These are phyloP conservation scores for Venturia nashicola DNA, from an alignment of 2,329 filamentous ascomycete species.

Conservation along the genomic window DNA sequence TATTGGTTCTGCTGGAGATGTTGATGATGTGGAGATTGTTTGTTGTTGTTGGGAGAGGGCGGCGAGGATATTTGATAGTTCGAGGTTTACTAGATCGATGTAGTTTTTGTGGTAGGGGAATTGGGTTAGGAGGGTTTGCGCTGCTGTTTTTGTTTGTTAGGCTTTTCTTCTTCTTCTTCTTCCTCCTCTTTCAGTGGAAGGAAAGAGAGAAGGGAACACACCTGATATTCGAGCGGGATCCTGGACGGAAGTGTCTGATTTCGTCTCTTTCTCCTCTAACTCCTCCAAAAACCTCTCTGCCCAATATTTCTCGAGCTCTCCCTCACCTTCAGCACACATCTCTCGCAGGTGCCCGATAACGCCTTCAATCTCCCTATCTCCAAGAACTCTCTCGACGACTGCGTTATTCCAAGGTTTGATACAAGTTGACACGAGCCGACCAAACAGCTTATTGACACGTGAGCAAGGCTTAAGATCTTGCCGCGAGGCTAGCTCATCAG, in stretches of 20 bases:
- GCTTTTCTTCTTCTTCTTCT: not conserved
- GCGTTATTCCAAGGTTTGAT: not conserved
- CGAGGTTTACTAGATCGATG: not conserved
- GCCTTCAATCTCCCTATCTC: not conserved
- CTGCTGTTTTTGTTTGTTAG: not conserved
- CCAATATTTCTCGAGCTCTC: not conserved
- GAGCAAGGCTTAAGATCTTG: not conserved
- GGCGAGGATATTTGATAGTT: constrained; percentile 1
- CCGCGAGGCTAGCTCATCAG: not conserved
- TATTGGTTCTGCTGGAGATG: too few relatives aligned
- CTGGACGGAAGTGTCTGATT: not conserved
- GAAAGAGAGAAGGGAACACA: not conserved
- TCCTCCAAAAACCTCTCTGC: not conserved
- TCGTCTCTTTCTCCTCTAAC: not conserved
- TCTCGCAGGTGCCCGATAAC: not conserved
- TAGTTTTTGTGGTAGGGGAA: not conserved
- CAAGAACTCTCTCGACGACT: not conserved
- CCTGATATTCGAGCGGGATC: not conserved
- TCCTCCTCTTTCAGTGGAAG: too few relatives aligned
- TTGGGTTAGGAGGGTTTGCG: not conserved
- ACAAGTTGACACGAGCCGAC: not conserved
- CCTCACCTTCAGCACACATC: not conserved
- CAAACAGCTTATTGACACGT: not conserved
- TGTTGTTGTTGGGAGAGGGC: not conserved
- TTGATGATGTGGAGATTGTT: not conserved